A percentile compares a stretch with the other conserved stretches of the same genome.
Evolutionary conservation across 75 land plant genomes (phyloP).

Genomic region (Chamaecyparis obtusa): DNA sequence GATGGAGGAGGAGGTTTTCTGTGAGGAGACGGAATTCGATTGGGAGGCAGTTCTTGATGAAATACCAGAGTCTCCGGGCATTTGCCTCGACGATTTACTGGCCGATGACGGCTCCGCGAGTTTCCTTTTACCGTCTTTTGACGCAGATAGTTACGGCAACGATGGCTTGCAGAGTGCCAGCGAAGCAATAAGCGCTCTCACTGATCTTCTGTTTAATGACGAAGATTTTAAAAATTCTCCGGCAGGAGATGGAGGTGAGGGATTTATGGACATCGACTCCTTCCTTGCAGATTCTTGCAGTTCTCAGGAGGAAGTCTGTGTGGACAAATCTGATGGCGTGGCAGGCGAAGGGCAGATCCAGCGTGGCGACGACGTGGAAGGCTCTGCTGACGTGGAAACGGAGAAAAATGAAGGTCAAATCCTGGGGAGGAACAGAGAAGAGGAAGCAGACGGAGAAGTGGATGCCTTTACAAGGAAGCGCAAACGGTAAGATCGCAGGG

Average conservation of each 20-base stretch:
- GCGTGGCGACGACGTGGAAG: background rate
- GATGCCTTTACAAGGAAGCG: conserved; percentile 14
- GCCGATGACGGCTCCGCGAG: background rate
- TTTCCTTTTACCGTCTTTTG: background rate
- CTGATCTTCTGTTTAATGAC: conserved; percentile 17
- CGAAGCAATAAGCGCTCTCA: conserved; percentile 7
- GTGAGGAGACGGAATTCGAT: background rate
- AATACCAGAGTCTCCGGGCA: background rate
- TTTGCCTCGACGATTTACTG: conserved; percentile 2
- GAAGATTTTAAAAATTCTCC: background rate
- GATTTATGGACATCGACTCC: background rate
- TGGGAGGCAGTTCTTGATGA: background rate
- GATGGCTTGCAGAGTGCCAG: background rate
- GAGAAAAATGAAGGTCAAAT: background rate
- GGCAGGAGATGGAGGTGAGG: background rate
- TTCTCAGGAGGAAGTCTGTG: background rate
- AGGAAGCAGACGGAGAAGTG: background rate
- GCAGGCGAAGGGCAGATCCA: background rate
- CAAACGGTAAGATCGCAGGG: conserved; percentile 18
- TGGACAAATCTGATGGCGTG: background rate
- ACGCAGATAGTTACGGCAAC: background rate
- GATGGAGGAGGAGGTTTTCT: background rate
- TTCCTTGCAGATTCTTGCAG: background rate
- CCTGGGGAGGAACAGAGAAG: background rate
- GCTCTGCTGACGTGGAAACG: background rate